Conservation (phyloP, 1,284 basidiomycete genomes). For the Mycosarcoma maydis region DNA sequence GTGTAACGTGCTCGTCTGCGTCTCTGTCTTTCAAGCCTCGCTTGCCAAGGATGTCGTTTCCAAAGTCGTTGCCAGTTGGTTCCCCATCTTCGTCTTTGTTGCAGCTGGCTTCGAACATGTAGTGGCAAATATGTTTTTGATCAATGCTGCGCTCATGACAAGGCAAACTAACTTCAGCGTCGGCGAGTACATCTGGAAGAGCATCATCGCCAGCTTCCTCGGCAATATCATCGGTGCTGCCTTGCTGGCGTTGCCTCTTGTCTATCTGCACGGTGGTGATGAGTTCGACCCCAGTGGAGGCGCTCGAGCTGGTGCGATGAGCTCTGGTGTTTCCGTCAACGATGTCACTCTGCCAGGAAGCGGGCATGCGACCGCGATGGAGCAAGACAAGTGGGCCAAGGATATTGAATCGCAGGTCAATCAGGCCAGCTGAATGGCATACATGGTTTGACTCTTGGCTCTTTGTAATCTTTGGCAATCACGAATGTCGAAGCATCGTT, state of each 20-base stretch:
- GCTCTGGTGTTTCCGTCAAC: conserved; percentile 19
- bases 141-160: conserved; percentile 73
- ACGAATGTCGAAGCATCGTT: neutral
- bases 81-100: conserved; percentile 81
- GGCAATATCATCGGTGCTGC: conserved; percentile 77
- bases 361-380: neutral
- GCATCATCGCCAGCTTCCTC: conserved; percentile 74
- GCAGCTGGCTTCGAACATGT: conserved; percentile 76
- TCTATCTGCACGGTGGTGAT: conserved; percentile 55
- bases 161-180: conserved; percentile 50
- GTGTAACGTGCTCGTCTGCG: conserved; percentile 80
- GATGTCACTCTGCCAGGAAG: conserved; percentile 23
- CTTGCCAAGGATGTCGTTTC: conserved; percentile 77
- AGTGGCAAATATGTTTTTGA: conserved; percentile 71
- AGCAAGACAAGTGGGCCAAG: conserved; percentile 14
- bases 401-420: conserved; percentile 33
- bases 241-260: conserved; percentile 70
- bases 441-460: neutral
- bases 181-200: conserved; percentile 77
- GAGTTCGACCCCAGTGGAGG: conserved; percentile 43
- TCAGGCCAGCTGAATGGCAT: conserved; percentile 3
- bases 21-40: conserved; percentile 83
- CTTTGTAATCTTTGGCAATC: neutral
- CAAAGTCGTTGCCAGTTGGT: conserved; percentile 78
- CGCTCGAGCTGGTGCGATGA: conserved; percentile 1